Conservation (phyloP, 495 filamentous ascomycete genomes). For the Lasiosphaeria hispida region DNA sequence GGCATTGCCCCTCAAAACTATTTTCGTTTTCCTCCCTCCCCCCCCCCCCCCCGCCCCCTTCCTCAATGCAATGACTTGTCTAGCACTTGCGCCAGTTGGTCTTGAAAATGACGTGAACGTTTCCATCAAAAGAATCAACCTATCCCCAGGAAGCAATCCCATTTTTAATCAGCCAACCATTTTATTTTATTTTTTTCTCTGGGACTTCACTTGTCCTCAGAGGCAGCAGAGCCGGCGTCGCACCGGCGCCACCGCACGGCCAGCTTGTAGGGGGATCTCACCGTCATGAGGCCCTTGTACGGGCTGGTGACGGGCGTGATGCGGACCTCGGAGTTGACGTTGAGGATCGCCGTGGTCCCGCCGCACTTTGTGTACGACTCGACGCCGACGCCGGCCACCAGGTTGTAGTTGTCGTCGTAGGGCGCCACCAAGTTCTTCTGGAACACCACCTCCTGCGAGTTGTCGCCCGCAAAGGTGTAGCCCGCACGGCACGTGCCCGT, state of each 20-base stretch:
- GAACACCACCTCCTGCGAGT: constrained; percentile 33
- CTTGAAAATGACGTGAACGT: constrained; percentile 27
- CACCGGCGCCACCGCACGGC: constrained; percentile 21
- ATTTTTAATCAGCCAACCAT: constrained; percentile 15
- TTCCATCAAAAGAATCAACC: constrained; percentile 34
- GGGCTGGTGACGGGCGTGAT: constrained; percentile 30
- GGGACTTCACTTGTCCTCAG: not conserved
- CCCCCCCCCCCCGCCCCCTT: no score
- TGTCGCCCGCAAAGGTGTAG: constrained; percentile 33
- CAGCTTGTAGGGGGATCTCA: constrained; percentile 21
- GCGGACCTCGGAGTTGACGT: constrained; percentile 39
- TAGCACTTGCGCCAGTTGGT: constrained; percentile 28
- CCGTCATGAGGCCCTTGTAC: constrained; percentile 28
- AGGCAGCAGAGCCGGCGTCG: not conserved
- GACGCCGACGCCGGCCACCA: constrained; percentile 32
- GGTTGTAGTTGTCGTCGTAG: constrained; percentile 34
- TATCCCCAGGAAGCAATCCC: constrained; percentile 16
- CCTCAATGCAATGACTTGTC: not conserved
- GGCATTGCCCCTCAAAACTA: no score
- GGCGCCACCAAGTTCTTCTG: constrained; percentile 32
- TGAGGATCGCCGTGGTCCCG: constrained; percentile 29
- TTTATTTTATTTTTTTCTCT: constrained; percentile 12
- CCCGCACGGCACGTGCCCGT: constrained; percentile 27
- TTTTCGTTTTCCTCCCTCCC: no score
- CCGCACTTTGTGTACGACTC: constrained; percentile 35